Conservation (phyloP, 148 eudicot genomes). For the Nepenthes gracilis region DNA sequence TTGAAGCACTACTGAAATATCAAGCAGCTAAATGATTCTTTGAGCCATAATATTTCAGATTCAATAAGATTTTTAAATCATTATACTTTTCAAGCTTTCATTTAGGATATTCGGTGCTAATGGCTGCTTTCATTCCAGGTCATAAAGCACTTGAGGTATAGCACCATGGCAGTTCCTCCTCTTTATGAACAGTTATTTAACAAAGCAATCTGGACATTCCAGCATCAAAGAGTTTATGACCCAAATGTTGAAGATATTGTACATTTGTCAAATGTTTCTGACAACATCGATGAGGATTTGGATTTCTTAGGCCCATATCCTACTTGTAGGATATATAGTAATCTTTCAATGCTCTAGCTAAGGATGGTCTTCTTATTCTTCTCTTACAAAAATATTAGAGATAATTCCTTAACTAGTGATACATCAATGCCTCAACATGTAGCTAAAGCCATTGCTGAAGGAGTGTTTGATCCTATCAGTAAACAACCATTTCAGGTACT, state of each 20-base stretch:
- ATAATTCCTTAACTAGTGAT: slow-evolving; percentile 49
- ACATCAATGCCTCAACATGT: slow-evolving; percentile 56
- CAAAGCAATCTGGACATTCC: slow-evolving; percentile 85
- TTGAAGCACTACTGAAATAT: too few relatives aligned
- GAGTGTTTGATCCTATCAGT: slow-evolving; percentile 81
- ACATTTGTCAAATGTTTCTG: slow-evolving; percentile 44
- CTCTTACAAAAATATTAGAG: neutral
- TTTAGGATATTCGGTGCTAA: too few relatives aligned
- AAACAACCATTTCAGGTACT: slow-evolving; percentile 73
- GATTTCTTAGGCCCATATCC: slow-evolving; percentile 99
- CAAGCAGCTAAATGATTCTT: too few relatives aligned
- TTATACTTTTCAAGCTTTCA: too few relatives aligned
- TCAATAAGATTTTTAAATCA: too few relatives aligned
- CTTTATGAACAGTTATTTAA: slow-evolving; percentile 80
- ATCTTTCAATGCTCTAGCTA: slow-evolving; percentile 10
- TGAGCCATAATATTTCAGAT: too few relatives aligned
- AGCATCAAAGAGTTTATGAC: slow-evolving; percentile 93
- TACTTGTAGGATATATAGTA: slow-evolving; percentile 10
- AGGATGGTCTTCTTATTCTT: neutral
- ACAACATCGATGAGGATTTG: slow-evolving; percentile 27
- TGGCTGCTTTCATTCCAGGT: slow-evolving; percentile 23
- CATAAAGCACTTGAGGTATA: slow-evolving; percentile 77
- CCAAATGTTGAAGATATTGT: slow-evolving; percentile 57
- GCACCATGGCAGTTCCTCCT: slow-evolving; percentile 54
- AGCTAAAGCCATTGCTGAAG: slow-evolving; percentile 75